phyloP scores from a whole-genome alignment of 768 basidiomycete species.

The Mycena floridula region DNA sequence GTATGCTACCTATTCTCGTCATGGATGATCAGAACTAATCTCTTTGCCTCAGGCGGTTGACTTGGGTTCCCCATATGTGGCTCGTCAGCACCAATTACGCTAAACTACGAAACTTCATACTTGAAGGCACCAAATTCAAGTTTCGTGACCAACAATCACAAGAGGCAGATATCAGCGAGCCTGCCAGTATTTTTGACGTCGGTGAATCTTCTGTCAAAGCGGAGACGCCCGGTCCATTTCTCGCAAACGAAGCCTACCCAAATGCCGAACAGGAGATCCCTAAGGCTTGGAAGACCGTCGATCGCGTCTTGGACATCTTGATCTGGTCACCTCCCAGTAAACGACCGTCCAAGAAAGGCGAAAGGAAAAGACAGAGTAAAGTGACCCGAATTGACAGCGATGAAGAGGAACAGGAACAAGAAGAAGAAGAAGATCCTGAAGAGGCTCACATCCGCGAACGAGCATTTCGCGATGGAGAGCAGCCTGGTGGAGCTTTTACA shows the following conservation, averaged over 20 bases:
- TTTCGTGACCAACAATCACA: constrained; percentile 44
- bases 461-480: constrained; percentile 56
- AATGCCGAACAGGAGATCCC: constrained; percentile 78
- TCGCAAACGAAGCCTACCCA: constrained; percentile 30
- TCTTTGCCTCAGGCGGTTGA: constrained; percentile 70
- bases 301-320: constrained; percentile 80
- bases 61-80: constrained; percentile 94
- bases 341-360: constrained; percentile 17
- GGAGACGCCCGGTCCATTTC: constrained; percentile 8
- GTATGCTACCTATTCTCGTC: constrained; percentile 81
- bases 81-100: constrained; percentile 56
- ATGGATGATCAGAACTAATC: constrained; percentile 75
- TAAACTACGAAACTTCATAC: constrained; percentile 75
- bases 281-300: constrained; percentile 79
- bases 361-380: constrained; percentile 11
- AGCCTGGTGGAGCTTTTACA: constrained; percentile 48
- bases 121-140: constrained; percentile 59
- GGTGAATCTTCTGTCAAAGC: constrained; percentile 28
- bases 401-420: constrained; percentile 24
- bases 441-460: no score
- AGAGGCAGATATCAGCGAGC: constrained; percentile 23
- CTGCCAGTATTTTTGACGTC: constrained; percentile 36
- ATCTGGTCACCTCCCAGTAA: constrained; percentile 45
- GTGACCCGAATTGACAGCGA: constrained; percentile 18
- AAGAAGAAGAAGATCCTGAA: constrained; percentile 25